Conservation (phyloP, 768 basidiomycete species). For the Amanita exitialis region DNA sequence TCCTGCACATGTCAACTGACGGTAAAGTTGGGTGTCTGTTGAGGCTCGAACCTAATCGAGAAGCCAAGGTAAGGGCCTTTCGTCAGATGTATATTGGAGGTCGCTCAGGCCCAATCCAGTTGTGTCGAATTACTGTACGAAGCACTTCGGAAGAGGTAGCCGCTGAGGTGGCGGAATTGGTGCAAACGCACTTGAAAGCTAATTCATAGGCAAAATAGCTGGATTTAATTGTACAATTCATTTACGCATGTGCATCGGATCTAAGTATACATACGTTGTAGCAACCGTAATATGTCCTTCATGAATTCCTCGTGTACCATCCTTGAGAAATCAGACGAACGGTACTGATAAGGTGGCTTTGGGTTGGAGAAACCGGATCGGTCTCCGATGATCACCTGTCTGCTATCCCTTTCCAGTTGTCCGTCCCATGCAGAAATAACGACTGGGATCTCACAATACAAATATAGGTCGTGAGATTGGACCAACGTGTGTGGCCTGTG, state of each 20-base stretch:
- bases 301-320: slow-evolving; percentile 28
- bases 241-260: not conserved
- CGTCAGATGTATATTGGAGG: not conserved
- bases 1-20: slow-evolving; percentile 81
- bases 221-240: slow-evolving; percentile 8
- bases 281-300: slow-evolving; percentile 35
- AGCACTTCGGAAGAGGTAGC: slow-evolving; percentile 93
- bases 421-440: too few species aligned
- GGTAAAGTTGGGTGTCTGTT: slow-evolving; percentile 96
- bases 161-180: slow-evolving; percentile 49
- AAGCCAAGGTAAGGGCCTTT: slow-evolving; percentile 67
- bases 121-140: slow-evolving; percentile 88
- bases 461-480: too few species aligned
- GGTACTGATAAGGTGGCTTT: slow-evolving; percentile 7
- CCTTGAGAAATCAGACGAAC: slow-evolving; percentile 13
- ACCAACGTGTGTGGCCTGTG: too few species aligned
- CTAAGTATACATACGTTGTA: slow-evolving; percentile 7
- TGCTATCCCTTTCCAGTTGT: too few species aligned
- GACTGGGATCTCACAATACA: too few species aligned
- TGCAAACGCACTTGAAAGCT: slow-evolving; percentile 34
- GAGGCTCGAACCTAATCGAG: slow-evolving; percentile 88
- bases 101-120: slow-evolving; percentile 29
- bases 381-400: too few species aligned
- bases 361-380: slow-evolving; percentile 9
- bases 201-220: slow-evolving; percentile 10